Conservation (phyloP, 2,329 filamentous ascomycete genomes). For the Ascosphaera pollenicola region DNA sequence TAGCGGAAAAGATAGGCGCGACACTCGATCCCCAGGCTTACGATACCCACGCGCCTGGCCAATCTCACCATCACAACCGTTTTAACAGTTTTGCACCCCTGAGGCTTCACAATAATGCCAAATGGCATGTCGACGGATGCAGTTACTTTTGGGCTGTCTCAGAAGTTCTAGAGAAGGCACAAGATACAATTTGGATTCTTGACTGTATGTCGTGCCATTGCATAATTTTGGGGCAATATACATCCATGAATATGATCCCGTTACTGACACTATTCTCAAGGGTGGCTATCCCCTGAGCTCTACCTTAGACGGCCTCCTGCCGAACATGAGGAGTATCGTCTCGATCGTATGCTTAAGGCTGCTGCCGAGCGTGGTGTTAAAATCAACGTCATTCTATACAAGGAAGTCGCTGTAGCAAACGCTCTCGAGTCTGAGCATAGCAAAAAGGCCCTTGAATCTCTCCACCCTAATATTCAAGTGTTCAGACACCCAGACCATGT, state of each 20-base stretch:
- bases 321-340: conserved; percentile 60
- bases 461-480: conserved; percentile 86
- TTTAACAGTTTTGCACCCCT: conserved; percentile 85
- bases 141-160: conserved; percentile 96
- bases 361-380: conserved; percentile 83
- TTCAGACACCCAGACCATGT: conserved; percentile 75
- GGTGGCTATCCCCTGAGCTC: conserved; percentile 83
- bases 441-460: conserved; percentile 82
- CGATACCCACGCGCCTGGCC: conserved; percentile 17
- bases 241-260: conserved; percentile 87
- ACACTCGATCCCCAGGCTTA: conserved; percentile 27
- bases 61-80: conserved; percentile 34
- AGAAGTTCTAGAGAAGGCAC: conserved; percentile 66
- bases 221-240: conserved; percentile 83
- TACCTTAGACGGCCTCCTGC: conserved; percentile 66
- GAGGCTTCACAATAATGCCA: conserved; percentile 62
- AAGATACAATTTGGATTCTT: conserved; percentile 83
- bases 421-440: conserved; percentile 98
- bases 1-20: conserved; percentile 27
- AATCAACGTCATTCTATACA: conserved; percentile 84
- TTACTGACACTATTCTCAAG: conserved; percentile 97
- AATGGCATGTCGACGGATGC: conserved; percentile 93
- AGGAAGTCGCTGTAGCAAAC: conserved; percentile 88
- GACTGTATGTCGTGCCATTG: conserved; percentile 30
- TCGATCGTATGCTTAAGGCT: conserved; percentile 73